Evolutionary conservation across 1,139 yeast genomes (phyloP).

Genomic region (Suhomyces kunorum): DNA sequence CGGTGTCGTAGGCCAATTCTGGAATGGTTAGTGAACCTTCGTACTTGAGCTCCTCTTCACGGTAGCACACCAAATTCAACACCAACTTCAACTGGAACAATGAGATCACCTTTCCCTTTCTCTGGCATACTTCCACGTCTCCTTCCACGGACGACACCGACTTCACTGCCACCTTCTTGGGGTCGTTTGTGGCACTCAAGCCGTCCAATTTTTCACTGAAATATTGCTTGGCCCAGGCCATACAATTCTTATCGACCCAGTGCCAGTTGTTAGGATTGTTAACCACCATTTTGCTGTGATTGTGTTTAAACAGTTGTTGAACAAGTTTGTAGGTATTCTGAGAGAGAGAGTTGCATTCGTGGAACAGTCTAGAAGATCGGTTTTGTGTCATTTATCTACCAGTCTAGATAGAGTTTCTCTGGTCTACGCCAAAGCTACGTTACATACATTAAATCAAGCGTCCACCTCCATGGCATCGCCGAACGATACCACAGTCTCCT

Average conservation of each 20-base stretch:
- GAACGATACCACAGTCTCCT: conserved; percentile 58
- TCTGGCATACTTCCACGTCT: conserved; percentile 93
- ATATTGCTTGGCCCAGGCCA: conserved; percentile 83
- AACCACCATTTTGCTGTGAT: conserved; percentile 54
- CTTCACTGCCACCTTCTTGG: conserved; percentile 45
- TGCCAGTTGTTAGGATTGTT: conserved; percentile 69
- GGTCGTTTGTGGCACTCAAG: conserved; percentile 38
- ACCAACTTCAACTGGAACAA: conserved; percentile 78
- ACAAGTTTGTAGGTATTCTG: not conserved
- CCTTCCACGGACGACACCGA: conserved; percentile 78
- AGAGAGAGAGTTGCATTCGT: conserved; percentile 3
- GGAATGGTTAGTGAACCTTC: conserved; percentile 79
- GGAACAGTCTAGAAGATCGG: conserved; percentile 16
- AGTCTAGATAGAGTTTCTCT: not conserved
- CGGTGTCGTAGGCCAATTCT: conserved; percentile 94
- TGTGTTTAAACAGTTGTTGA: no score
- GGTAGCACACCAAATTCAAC: conserved; percentile 56
- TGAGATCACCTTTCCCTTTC: conserved; percentile 95
- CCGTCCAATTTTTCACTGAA: conserved; percentile 62
- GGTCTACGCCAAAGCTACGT: conserved; percentile 1
- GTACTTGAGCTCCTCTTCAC: conserved; percentile 34
- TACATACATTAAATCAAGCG: conserved; percentile 32
- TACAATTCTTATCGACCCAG: conserved; percentile 98
- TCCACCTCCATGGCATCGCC: conserved; percentile 75
- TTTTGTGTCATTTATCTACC: conserved; percentile 8